Conservation (phyloP, 23 red algal genomes). For the Gracilaria vermiculophylla region DNA sequence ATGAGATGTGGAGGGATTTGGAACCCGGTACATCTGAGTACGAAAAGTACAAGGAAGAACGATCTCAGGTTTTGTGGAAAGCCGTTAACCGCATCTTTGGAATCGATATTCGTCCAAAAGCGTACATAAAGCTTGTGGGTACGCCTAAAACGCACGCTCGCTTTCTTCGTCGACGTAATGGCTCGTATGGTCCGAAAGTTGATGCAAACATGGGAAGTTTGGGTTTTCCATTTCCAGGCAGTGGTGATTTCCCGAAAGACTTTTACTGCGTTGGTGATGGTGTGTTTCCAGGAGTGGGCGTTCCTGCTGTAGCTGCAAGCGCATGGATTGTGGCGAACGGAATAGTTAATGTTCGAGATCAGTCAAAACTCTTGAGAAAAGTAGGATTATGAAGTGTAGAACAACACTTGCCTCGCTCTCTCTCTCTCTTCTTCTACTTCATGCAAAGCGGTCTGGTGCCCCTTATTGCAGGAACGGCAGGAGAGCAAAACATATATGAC, state of each 20-base stretch:
- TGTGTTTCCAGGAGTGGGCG: slow-evolving; percentile 83
- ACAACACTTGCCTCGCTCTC: not conserved
- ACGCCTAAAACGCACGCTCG: slow-evolving; percentile 72
- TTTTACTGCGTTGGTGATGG: slow-evolving; percentile 61
- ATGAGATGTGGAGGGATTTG: slow-evolving; percentile 48
- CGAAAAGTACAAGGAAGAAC: slow-evolving; percentile 46
- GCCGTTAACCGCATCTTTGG: slow-evolving; percentile 58
- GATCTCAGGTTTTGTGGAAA: slow-evolving; percentile 49
- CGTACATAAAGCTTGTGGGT: slow-evolving; percentile 45
- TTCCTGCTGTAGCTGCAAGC: slow-evolving; percentile 71
- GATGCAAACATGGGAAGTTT: slow-evolving; percentile 20
- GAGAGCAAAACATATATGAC: too few relatives aligned
- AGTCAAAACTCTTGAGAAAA: slow-evolving; percentile 13
- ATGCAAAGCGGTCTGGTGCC: too few relatives aligned
- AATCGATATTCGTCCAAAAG: slow-evolving; percentile 26
- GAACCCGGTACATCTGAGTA: slow-evolving; percentile 52
- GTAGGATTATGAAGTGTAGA: slow-evolving; percentile 25
- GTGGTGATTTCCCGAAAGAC: not conserved
- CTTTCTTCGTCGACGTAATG: slow-evolving; percentile 50
- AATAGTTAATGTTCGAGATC: slow-evolving; percentile 30
- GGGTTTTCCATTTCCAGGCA: slow-evolving; percentile 34
- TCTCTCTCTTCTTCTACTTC: too few relatives aligned
- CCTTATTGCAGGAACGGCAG: too few relatives aligned
- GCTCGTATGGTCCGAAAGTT: slow-evolving; percentile 71
- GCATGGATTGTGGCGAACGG: slow-evolving; percentile 67